Conservation (phyloP, 2,329 filamentous ascomycete species). For the Macrophomina pseudophaseolina region DNA sequence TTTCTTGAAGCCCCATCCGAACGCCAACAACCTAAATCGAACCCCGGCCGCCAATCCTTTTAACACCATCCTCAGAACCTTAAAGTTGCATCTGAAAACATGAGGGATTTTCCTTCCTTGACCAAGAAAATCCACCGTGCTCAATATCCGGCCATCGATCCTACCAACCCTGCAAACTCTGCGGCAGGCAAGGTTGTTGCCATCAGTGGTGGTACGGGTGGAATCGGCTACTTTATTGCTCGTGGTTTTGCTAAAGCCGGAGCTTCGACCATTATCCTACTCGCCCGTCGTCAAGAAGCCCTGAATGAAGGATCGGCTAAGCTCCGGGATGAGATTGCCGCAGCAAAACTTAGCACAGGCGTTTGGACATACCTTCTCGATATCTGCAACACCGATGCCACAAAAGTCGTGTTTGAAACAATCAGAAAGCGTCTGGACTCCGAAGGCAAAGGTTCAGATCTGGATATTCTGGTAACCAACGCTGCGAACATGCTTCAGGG, state of each 20-base stretch:
- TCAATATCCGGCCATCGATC: conserved; percentile 36
- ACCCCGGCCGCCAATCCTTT: no score
- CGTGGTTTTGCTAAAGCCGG: conserved; percentile 45
- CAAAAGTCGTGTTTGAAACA: conserved; percentile 4
- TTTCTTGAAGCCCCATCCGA: no score
- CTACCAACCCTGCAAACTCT: conserved; percentile 34
- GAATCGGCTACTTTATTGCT: conserved; percentile 38
- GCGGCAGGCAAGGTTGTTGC: conserved; percentile 37
- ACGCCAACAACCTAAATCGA: no score
- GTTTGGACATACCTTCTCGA: conserved; percentile 27
- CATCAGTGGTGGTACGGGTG: conserved; percentile 38
- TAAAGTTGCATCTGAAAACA: no score
- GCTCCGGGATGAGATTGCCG: background rate
- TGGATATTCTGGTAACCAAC: conserved; percentile 29
- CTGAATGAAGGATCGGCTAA: conserved; percentile 33
- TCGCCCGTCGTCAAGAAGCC: conserved; percentile 43
- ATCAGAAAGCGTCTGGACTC: conserved; percentile 23
- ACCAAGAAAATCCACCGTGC: conserved; percentile 30
- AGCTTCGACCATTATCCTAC: conserved; percentile 46
- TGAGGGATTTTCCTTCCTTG: no score
- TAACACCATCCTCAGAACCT: no score
- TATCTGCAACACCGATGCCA: background rate
- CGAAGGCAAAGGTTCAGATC: background rate
- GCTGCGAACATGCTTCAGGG: conserved; percentile 22
- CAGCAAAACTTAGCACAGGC: background rate